Base-by-base conservation (phyloP, 768 basidiomycete genomes). In the Leucosporidium creatinivorum region DNA sequence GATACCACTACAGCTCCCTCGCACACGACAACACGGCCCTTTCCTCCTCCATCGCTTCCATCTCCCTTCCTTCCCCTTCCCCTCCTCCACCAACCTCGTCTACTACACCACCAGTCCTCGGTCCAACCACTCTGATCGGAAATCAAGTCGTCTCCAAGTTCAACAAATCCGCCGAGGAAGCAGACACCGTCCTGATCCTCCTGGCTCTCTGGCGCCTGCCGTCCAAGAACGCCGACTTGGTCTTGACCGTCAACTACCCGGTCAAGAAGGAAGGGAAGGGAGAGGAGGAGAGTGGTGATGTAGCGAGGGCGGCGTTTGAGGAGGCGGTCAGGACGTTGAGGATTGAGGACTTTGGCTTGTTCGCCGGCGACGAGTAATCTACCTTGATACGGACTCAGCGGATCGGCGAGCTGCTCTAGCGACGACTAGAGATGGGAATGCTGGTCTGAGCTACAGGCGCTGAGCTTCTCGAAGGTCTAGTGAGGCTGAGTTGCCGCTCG, bases 1-100 rank as follows among this genome's bases (percentile, higher is more conserved):
- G 94, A 77, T 92, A 87, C 74, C 93, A 96, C 80, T 96, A 96
- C 71, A 83, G 86, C 62, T 87, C 92, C 1, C 79, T 98, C 54
- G 93, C 93, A 18, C 86, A 94, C 74, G 96, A 98, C 79, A 98
- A 96, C 76, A 80, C 83, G 28, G 90, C 94, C 9, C 70, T 78
- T 51, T 81, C 82, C 15, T 79, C 80, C 15, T 76, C 77, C 28
- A 81, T 92, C 25, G 66, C 81, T 25, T 76, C 75, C 3, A 77
- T 85, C 31, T 65, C 69, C n/a, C 74, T 80, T 4, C 61, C 72
- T 19, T 13, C 66, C 69, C 82, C 44, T 47, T 44, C 39, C 15
- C 39, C 39, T 44, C 39, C 39, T 44, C 39, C 39, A 15, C 65
- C 75, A 62, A 70, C 75, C 9, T 58, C 74, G 75, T 83, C 83